Evolutionary conservation across 768 basidiomycete species (phyloP).

Genomic region (Boletellus ananas): DNA sequence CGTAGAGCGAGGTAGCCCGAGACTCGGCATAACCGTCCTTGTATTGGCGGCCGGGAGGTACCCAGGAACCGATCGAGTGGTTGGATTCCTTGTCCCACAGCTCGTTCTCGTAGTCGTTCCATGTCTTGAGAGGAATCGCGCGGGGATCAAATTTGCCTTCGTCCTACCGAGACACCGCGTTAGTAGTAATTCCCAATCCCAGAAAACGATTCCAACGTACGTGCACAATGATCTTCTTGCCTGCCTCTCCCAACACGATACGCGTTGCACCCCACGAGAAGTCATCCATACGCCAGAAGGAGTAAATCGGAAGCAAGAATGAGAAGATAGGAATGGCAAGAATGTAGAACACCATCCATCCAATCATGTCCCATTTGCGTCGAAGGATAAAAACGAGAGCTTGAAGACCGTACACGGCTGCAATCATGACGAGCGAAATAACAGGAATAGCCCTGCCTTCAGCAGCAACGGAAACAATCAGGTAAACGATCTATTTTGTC

Average conservation of each 20-base stretch:
- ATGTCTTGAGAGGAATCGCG: constrained; percentile 91
- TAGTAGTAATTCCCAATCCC: constrained; percentile 4
- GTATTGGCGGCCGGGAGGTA: constrained; percentile 67
- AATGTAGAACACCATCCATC: constrained; percentile 97
- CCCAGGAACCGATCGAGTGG: constrained; percentile 92
- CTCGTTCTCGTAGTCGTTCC: constrained; percentile 96
- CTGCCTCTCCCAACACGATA: constrained; percentile 88
- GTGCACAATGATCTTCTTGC: constrained; percentile 94
- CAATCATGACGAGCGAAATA: constrained; percentile 88
- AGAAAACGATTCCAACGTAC: constrained; percentile 42
- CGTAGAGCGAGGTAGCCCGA: constrained; percentile 75
- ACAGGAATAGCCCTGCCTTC: constrained; percentile 66
- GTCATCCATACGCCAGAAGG: constrained; percentile 98
- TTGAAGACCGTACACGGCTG: constrained; percentile 91
- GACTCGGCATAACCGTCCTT: constrained; percentile 78
- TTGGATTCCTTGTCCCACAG: constrained; percentile 98
- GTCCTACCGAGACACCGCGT: constrained; percentile 50
- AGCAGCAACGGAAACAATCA: constrained; percentile 75
- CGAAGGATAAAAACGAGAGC: constrained; percentile 88
- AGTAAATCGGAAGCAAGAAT: constrained; percentile 88
- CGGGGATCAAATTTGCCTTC: constrained; percentile 97
- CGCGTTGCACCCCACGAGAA: constrained; percentile 95
- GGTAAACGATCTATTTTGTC: constrained; percentile 66
- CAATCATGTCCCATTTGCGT: constrained; percentile 98
- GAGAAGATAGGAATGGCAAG: constrained; percentile 91